A percentile compares a stretch with the other conserved stretches of the same genome.
phyloP scores from a whole-genome alignment of 2,329 filamentous ascomycete species.

The Elsinoe batatas region DNA sequence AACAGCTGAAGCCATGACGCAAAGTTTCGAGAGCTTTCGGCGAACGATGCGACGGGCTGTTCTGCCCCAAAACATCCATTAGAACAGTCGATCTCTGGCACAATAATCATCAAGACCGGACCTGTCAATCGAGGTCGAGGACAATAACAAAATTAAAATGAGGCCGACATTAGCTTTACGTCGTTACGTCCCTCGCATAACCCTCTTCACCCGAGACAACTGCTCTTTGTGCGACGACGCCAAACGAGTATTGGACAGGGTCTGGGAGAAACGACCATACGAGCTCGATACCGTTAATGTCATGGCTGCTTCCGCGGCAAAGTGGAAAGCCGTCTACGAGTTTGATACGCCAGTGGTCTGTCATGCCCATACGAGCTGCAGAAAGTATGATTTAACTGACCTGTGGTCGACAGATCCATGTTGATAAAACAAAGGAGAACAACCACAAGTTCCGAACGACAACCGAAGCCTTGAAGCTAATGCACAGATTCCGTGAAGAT shows the following conservation, averaged over 20 bases:
- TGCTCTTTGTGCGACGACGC: slow-evolving; percentile 63
- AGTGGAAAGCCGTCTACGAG: slow-evolving; percentile 66
- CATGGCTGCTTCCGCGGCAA: slow-evolving; percentile 50
- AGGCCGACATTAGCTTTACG: slow-evolving; percentile 25
- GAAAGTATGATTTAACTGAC: background rate
- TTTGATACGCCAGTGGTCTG: slow-evolving; percentile 72
- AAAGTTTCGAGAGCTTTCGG: slow-evolving; percentile 1
- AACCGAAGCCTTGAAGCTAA: slow-evolving; percentile 57
- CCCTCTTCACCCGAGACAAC: slow-evolving; percentile 62
- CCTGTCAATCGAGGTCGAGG: background rate
- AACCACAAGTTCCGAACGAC: slow-evolving; percentile 46
- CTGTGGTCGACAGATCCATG: slow-evolving; percentile 40
- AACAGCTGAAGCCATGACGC: background rate
- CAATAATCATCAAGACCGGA: background rate
- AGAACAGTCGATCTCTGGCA: too few species aligned
- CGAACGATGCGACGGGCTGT: background rate
- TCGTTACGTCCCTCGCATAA: slow-evolving; percentile 46
- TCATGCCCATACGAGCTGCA: slow-evolving; percentile 12
- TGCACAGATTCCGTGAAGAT: slow-evolving; percentile 63
- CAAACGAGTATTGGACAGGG: slow-evolving; percentile 55
- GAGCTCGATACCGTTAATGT: slow-evolving; percentile 61
- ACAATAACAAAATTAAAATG: background rate
- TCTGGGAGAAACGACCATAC: slow-evolving; percentile 59
- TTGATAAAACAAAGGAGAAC: slow-evolving; percentile 47
- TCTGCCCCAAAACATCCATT: background rate